Conservation (phyloP, 148 eudicot species). For the Vaccinium corymbosum region DNA sequence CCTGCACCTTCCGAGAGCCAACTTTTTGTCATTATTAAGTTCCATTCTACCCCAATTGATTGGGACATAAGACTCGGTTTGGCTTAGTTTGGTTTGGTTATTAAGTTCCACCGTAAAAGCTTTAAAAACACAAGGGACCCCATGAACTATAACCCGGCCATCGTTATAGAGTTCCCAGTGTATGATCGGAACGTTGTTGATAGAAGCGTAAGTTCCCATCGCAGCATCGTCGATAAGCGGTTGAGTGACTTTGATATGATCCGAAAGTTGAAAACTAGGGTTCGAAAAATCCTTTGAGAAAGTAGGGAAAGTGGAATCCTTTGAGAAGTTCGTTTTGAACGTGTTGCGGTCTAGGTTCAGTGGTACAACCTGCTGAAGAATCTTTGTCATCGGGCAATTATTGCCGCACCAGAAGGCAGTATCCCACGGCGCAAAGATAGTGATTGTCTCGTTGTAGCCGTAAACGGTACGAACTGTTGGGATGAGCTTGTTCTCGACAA, state of each 20-base stretch:
- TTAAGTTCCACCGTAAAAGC: not conserved
- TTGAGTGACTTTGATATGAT: not conserved
- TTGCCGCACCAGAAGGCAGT: too few species aligned
- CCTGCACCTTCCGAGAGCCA: too few species aligned
- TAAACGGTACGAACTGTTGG: too few species aligned
- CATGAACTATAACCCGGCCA: not conserved
- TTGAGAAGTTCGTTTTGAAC: not conserved
- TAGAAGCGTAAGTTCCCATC: not conserved
- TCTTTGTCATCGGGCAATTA: too few species aligned
- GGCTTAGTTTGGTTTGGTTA: too few species aligned
- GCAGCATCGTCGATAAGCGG: not conserved
- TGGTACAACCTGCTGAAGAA: not conserved
- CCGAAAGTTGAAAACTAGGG: not conserved
- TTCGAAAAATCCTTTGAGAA: not conserved
- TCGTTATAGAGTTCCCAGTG: not conserved
- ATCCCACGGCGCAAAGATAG: too few species aligned
- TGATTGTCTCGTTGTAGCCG: too few species aligned
- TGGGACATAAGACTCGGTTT: too few species aligned
- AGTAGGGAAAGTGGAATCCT: not conserved
- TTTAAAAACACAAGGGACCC: not conserved
- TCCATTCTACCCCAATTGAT: too few species aligned
- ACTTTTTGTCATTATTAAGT: too few species aligned
- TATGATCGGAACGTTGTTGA: not conserved
- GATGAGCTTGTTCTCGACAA: too few species aligned
- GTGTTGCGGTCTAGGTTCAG: not conserved